These are phyloP conservation scores for Batrachochytrium dendrobatidis DNA, from an alignment of 371 early-diverging fungal species.

Conservation along the genomic window DNA sequence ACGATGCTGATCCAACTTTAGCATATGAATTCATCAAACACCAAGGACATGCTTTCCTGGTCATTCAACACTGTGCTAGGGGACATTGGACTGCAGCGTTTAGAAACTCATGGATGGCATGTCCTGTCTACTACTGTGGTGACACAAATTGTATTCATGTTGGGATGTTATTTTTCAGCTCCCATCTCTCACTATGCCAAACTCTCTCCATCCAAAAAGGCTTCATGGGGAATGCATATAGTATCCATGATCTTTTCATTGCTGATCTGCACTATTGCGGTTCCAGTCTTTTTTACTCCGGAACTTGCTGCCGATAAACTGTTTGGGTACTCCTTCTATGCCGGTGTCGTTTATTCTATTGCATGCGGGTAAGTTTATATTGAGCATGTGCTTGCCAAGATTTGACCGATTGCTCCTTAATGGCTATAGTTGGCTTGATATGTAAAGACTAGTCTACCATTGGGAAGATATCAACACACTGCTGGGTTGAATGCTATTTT, in stretches of 20 bases:
- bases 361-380: conserved; percentile 63
- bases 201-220: conserved; percentile 26
- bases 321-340: conserved; percentile 65
- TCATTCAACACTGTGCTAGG: no score
- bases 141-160: background rate
- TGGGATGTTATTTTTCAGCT: background rate
- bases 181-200: conserved; percentile 6
- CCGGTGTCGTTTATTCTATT: conserved; percentile 69
- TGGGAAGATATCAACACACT: background rate
- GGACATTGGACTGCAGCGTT: background rate
- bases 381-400: background rate
- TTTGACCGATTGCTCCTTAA: background rate
- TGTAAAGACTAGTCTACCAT: background rate
- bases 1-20: no score
- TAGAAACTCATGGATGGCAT: background rate
- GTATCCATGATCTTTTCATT: conserved; percentile 51
- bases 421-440: background rate
- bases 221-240: conserved; percentile 70
- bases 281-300: conserved; percentile 58
- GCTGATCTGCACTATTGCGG: conserved; percentile 47
- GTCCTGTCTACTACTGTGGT: background rate
- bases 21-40: no score
- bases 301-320: conserved; percentile 58
- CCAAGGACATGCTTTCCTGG: no score
- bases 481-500: background rate